Conservation (phyloP, 2,329 filamentous ascomycete genomes). For the Xylaria hypoxylon region DNA sequence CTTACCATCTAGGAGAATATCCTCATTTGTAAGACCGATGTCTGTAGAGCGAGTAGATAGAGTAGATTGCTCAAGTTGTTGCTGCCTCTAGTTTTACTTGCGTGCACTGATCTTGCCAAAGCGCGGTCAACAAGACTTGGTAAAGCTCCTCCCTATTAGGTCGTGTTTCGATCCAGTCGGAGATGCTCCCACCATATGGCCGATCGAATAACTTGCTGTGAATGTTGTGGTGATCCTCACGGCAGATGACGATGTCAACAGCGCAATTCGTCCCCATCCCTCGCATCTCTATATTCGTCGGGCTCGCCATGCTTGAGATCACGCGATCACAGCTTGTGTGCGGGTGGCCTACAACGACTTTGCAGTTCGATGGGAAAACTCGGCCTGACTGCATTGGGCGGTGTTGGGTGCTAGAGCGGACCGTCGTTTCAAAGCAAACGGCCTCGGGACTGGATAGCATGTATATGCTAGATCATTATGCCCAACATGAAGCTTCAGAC, state of each 20-base stretch:
- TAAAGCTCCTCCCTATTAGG: neutral
- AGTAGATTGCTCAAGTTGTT: neutral
- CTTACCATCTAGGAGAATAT: neutral
- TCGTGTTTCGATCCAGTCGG: neutral
- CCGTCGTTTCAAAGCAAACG: neutral
- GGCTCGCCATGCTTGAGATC: neutral
- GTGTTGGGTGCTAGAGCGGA: neutral
- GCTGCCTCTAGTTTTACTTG: conserved; percentile 1
- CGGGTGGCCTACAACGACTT: neutral
- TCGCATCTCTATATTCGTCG: neutral
- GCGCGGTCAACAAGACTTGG: neutral
- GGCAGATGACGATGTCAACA: neutral
- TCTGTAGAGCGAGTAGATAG: neutral
- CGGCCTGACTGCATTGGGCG: neutral
- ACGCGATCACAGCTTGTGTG: no score
- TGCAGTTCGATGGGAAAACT: neutral
- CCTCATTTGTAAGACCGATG: neutral
- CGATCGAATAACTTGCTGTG: no score
- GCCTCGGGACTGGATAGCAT: no score
- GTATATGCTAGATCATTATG: no score
- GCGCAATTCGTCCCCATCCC: neutral
- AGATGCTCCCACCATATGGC: neutral
- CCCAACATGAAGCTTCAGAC: no score
- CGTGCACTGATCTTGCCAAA: neutral
- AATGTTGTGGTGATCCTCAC: neutral